Evolutionary conservation across 108 stramenopile species (phyloP).

Genomic region (Fragilariopsis cylindrus): DNA sequence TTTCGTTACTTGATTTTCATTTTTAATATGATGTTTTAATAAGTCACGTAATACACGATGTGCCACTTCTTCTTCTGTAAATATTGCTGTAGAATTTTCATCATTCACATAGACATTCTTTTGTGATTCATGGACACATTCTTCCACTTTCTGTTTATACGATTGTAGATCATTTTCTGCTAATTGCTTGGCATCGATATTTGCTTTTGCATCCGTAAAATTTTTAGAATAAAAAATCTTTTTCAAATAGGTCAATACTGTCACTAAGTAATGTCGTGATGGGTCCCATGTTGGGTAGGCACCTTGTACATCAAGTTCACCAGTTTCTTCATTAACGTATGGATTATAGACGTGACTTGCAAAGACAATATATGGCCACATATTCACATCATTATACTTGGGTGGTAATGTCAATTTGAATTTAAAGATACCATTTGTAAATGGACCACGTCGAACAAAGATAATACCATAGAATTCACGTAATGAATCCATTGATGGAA

Average conservation of each 20-base stretch:
- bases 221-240: conserved; percentile 95
- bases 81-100: conserved; percentile 61
- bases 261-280: conserved; percentile 85
- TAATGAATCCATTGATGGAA: conserved; percentile 79
- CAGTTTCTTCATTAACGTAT: conserved; percentile 81
- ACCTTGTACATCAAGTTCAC: conserved; percentile 75
- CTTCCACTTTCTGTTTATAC: conserved; percentile 66
- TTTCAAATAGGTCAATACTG: conserved; percentile 94
- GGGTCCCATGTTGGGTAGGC: conserved; percentile 91
- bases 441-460: conserved; percentile 89
- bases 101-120: conserved; percentile 74
- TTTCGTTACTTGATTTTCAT: conserved; percentile 52
- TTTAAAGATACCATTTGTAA: conserved; percentile 94
- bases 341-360: conserved; percentile 86
- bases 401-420: conserved; percentile 82
- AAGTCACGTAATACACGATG: conserved; percentile 76
- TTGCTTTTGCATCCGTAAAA: conserved; percentile 70
- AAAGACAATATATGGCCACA: conserved; percentile 85
- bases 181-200: conserved; percentile 61
- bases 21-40: conserved; percentile 62
- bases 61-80: conserved; percentile 61
- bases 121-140: conserved; percentile 77
- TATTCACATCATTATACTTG: conserved; percentile 86
- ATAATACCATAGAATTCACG: conserved; percentile 91
- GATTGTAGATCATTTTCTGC: conserved; percentile 54